Evolutionary conservation across 768 basidiomycete genomes (phyloP).

Genomic region (Lactarius trivialis): DNA sequence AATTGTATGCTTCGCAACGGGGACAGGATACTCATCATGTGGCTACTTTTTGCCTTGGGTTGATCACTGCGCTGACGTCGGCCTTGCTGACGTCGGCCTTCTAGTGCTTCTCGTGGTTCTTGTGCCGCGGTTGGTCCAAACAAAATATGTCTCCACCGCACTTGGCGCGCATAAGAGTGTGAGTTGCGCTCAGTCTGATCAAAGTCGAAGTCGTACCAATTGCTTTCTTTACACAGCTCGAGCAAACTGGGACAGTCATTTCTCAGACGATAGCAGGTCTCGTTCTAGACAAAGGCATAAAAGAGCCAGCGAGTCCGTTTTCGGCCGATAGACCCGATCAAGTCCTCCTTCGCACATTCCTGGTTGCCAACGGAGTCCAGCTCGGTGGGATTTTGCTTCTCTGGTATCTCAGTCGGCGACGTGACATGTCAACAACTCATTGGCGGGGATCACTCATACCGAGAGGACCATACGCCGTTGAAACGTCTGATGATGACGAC

Average conservation of each 20-base stretch:
- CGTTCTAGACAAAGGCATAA: constrained; percentile 44
- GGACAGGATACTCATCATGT: constrained; percentile 71
- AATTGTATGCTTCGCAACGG: constrained; percentile 53
- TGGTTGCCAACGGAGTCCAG: constrained; percentile 52
- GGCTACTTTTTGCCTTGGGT: constrained; percentile 25
- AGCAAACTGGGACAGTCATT: constrained; percentile 67
- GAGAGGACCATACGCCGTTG: not conserved
- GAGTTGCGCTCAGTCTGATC: constrained; percentile 26
- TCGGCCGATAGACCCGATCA: constrained; percentile 35
- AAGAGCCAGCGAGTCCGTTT: constrained; percentile 14
- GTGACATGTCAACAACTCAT: constrained; percentile 29
- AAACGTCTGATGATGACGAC: constrained; percentile 6
- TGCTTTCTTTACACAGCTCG: constrained; percentile 40
- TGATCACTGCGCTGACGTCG: not conserved
- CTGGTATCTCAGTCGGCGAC: constrained; percentile 40
- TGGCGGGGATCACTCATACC: constrained; percentile 4
- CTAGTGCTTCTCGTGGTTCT: constrained; percentile 67
- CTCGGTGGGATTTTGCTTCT: constrained; percentile 45
- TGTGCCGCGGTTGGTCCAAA: constrained; percentile 63
- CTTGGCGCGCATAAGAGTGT: constrained; percentile 76
- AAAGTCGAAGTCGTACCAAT: not conserved
- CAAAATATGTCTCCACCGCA: constrained; percentile 71
- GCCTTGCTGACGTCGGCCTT: not conserved
- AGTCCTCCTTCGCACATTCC: constrained; percentile 49
- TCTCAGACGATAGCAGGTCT: constrained; percentile 70